Evolutionary conservation across 2,329 filamentous ascomycete species (phyloP), one percentile per base, ranked within the genome.

Genomic region (Alternaria angustiovoidea): DNA sequence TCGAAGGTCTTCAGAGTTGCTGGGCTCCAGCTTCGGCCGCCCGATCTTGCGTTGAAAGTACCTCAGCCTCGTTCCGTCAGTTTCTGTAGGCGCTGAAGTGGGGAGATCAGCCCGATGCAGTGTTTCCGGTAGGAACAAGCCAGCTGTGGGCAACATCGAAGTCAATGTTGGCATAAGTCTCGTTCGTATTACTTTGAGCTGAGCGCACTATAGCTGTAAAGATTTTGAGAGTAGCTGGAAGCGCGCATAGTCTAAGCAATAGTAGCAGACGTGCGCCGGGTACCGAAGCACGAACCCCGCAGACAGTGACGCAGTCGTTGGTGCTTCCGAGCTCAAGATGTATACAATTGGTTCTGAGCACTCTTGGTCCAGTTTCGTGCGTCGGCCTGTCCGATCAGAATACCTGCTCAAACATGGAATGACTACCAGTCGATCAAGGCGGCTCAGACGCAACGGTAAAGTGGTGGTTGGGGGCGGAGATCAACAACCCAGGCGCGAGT

Each of bases 91-190:
- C 28, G 47, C 52, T 34, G 46, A 24, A 12, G 34, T 57, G 24
- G 54, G 39, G 32, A 42, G 38, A 7, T 54, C 41, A 26, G 42
- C 42, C 32, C 53, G 49, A 36, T 71, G 61, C 22, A 71, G 54
- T 42, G 53, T 69, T 22, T 68, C 63, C 4, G 67, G 67, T 24
- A 73, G 59, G 28, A 66, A 73, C 7, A 71, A 54, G 32, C 65
- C 67, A 9, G 66, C 68, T 16, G 49, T 22, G 22, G 63, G 61
- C 39, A 64, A 48, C 61, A 64, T 66, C 7, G 36, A 43, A 54
- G 38, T 22, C 24, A 39, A 28, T 6, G 32, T 57, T 54, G 42
- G 56, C 28, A 51, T 57, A 30, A 41, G 22, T 30, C 28, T 18
- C 32, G 7, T 11, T 46, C 32, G 38, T 39, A 52, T 32, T 14